Evolutionary conservation across 345 rosid genomes (phyloP).

Genomic region (Turritis glabra): DNA sequence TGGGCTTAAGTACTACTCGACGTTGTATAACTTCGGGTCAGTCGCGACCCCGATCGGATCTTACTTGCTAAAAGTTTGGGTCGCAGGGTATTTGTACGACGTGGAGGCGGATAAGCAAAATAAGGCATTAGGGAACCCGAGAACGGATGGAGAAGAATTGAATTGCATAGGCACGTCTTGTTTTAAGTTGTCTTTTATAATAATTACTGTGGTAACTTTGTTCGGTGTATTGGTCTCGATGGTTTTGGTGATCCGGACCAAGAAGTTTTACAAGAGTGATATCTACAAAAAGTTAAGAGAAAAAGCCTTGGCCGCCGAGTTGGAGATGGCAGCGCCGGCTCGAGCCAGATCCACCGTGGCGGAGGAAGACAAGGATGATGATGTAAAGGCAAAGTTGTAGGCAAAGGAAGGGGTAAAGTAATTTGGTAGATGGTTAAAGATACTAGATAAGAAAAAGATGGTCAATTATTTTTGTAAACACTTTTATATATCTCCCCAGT

Average conservation of each 20-base stretch:
- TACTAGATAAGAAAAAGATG: background rate
- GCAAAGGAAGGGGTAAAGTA: constrained; percentile 13
- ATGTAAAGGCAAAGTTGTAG: constrained; percentile 20
- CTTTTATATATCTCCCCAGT: constrained; percentile 2
- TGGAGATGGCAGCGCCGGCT: constrained; percentile 8
- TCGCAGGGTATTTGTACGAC: constrained; percentile 57
- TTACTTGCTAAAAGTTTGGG: constrained; percentile 48
- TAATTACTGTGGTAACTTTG: constrained; percentile 45
- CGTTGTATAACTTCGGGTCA: constrained; percentile 48
- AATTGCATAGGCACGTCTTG: constrained; percentile 48
- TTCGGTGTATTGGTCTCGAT: constrained; percentile 48
- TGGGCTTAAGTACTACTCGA: constrained; percentile 58
- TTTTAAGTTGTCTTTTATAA: constrained; percentile 45
- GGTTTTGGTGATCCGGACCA: constrained; percentile 51
- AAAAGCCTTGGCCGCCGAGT: constrained; percentile 28
- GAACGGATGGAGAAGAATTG: constrained; percentile 36
- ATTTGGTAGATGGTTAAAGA: background rate
- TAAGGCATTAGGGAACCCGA: constrained; percentile 30
- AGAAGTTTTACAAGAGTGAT: constrained; percentile 51
- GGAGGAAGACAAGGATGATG: constrained; percentile 22
- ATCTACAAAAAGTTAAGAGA: constrained; percentile 51
- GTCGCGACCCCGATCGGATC: constrained; percentile 53
- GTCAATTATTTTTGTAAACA: constrained; percentile 21
- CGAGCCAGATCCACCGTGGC: background rate
- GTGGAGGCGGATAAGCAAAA: constrained; percentile 46